Evolutionary conservation across 371 early-diverging fungal species (phyloP).

Genomic region (Mucor irregularis): DNA sequence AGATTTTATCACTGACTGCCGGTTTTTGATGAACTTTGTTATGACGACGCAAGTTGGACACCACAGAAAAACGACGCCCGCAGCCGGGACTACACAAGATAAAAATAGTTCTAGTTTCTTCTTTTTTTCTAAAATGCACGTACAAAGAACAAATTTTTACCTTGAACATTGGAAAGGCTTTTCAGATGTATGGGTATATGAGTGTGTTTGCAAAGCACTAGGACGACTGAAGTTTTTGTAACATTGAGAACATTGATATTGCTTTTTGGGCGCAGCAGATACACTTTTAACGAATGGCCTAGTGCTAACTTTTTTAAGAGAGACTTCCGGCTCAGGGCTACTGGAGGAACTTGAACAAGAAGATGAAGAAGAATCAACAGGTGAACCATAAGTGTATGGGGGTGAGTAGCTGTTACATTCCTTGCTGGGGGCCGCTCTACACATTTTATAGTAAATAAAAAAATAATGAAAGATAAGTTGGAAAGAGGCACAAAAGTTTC

Average conservation of each 20-base stretch:
- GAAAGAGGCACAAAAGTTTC: too few relatives aligned
- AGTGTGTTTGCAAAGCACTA: constrained; percentile 72
- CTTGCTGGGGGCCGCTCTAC: too few relatives aligned
- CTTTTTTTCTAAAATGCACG: too few relatives aligned
- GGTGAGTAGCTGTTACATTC: background rate
- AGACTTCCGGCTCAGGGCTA: background rate
- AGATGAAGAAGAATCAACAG: background rate
- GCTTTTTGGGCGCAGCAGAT: constrained; percentile 4
- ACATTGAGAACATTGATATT: constrained; percentile 58
- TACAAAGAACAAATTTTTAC: background rate
- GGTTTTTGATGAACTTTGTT: constrained; percentile 24
- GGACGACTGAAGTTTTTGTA: constrained; percentile 75
- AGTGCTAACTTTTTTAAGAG: background rate
- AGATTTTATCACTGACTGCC: background rate
- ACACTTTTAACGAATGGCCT: too few relatives aligned
- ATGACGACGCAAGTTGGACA: constrained; percentile 74
- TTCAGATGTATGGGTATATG: constrained; percentile 77
- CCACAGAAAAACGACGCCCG: constrained; percentile 64
- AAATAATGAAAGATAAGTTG: too few relatives aligned
- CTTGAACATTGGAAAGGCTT: constrained; percentile 66
- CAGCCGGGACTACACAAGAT: constrained; percentile 45
- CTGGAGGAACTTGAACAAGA: background rate
- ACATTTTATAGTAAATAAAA: background rate
- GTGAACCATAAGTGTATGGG: background rate
- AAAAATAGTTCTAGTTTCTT: background rate